phyloP scores from a whole-genome alignment of 2,329 filamentous ascomycete species.

The Calonectria ilicicola region DNA sequence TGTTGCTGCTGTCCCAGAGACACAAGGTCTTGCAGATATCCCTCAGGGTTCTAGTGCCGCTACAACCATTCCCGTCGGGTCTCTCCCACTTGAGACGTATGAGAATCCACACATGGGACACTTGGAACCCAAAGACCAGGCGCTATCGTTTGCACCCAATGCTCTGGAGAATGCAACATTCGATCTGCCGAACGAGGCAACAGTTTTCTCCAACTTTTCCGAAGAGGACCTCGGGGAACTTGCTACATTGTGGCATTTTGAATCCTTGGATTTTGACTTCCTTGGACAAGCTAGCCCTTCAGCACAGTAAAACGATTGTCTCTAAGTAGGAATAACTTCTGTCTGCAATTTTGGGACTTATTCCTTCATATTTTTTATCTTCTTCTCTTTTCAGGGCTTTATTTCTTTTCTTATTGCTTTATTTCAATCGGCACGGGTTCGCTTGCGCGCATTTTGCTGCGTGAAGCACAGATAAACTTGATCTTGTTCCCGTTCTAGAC shows the following conservation, averaged over 20 bases:
- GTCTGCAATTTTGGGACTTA: not conserved
- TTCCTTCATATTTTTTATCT: no score
- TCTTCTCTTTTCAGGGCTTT: not conserved
- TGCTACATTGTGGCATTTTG: slow-evolving; percentile 49
- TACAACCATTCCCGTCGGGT: not conserved
- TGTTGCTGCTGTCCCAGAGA: not conserved
- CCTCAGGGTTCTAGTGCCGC: slow-evolving; percentile 5
- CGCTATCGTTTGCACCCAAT: not conserved
- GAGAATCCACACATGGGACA: slow-evolving; percentile 8
- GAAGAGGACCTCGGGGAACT: slow-evolving; percentile 50
- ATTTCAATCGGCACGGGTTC: not conserved
- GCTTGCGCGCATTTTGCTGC: not conserved
- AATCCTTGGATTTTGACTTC: slow-evolving; percentile 48
- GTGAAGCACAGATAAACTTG: not conserved
- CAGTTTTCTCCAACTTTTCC: slow-evolving; percentile 43
- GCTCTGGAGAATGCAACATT: not conserved
- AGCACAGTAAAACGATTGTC: not conserved
- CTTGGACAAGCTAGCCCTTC: slow-evolving; percentile 26
- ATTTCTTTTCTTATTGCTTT: not conserved
- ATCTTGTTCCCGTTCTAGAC: no score
- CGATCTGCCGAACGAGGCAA: slow-evolving; percentile 23
- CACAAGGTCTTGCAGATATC: not conserved
- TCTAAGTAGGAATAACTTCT: not conserved
- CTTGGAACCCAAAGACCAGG: slow-evolving; percentile 32
- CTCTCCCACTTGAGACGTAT: slow-evolving; percentile 13